Conservation (phyloP, 371 early-diverging fungal species). For the Blakeslea trispora region DNA sequence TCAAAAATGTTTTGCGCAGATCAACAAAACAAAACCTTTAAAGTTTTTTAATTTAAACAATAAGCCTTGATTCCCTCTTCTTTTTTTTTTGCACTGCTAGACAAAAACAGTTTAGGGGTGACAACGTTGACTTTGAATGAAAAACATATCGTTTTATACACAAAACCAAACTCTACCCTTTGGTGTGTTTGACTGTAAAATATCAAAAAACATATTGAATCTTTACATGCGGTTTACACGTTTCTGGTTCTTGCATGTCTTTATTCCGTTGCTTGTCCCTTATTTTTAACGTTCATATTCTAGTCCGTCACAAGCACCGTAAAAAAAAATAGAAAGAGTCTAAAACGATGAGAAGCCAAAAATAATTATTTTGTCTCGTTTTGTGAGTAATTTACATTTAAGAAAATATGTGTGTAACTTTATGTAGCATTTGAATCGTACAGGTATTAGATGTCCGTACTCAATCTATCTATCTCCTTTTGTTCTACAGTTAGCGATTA, state of each 20-base stretch:
- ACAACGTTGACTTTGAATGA: background rate
- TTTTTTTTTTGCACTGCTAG: background rate
- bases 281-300: background rate
- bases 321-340: background rate
- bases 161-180: background rate
- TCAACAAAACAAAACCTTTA: background rate
- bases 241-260: background rate
- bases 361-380: slow-evolving; percentile 1
- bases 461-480: too few relatives aligned
- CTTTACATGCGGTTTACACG: slow-evolving; percentile 14
- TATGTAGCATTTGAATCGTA: slow-evolving; percentile 2
- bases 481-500: too few relatives aligned
- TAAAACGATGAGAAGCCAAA: background rate
- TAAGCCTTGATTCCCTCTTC: background rate
- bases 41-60: background rate
- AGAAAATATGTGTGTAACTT: slow-evolving; percentile 13
- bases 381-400: slow-evolving; percentile 15
- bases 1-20: background rate
- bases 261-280: background rate
- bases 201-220: background rate
- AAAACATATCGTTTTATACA: background rate
- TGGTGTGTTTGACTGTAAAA: background rate
- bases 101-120: background rate
- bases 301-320: slow-evolving; percentile 5
- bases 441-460: too few relatives aligned